phyloP scores from a whole-genome alignment of 176 grass and related monocot genomes.

The Avena eriantha region DNA sequence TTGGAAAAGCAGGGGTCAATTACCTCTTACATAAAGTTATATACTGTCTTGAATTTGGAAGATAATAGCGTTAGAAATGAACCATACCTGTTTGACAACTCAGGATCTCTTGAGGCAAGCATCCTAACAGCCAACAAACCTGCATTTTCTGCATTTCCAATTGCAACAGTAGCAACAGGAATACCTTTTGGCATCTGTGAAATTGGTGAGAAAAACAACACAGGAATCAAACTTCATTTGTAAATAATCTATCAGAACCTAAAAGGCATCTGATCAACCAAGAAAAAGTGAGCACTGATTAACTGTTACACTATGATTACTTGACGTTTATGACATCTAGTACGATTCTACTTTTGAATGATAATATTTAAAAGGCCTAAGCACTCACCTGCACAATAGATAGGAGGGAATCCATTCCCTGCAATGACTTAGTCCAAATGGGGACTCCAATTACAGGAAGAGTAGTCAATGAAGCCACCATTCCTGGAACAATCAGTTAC shows the following conservation, averaged over 20 bases:
- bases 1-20: not conserved
- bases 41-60: not conserved
- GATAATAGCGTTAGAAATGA: constrained; percentile 22
- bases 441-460: constrained; percentile 88
- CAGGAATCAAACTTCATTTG: constrained; percentile 11
- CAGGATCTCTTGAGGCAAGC: constrained; percentile 58
- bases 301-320: constrained; percentile 3
- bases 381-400: constrained; percentile 86
- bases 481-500: constrained; percentile 58
- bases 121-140: constrained; percentile 77
- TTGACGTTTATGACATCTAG: not conserved
- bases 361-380: constrained; percentile 22
- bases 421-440: constrained; percentile 62
- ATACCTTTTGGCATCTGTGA: constrained; percentile 92
- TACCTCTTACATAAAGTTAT: not conserved
- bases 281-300: not conserved
- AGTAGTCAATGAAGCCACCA: constrained; percentile 82
- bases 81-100: constrained; percentile 66
- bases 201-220: constrained; percentile 32
- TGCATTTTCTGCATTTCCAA: constrained; percentile 89
- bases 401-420: constrained; percentile 85
- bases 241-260: constrained; percentile 15
- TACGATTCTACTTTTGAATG: constrained; percentile 26
- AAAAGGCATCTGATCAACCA: constrained; percentile 9
- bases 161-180: constrained; percentile 78